Evolutionary conservation across 2,329 filamentous ascomycete species (phyloP).

Genomic region (Cladosporium austrohemisphaericum): DNA sequence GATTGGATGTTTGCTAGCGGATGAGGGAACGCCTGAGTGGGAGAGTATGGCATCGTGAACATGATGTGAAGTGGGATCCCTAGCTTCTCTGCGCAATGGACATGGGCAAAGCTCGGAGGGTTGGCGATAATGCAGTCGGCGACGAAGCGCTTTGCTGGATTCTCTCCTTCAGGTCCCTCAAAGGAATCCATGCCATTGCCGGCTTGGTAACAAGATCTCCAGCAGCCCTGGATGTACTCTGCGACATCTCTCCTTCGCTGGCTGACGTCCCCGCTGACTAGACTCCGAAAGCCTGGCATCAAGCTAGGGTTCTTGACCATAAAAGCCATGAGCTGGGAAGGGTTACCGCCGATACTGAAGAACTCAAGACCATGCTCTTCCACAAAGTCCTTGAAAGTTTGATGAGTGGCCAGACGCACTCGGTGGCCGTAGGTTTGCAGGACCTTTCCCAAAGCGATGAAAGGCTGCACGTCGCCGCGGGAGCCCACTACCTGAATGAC

Average conservation of each 20-base stretch:
- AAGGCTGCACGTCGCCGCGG: slow-evolving; percentile 72
- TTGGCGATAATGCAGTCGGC: slow-evolving; percentile 23
- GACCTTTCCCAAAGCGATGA: slow-evolving; percentile 52
- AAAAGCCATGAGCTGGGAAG: slow-evolving; percentile 62
- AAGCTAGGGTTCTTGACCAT: slow-evolving; percentile 21
- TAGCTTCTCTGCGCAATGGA: slow-evolving; percentile 21
- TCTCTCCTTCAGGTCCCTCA: no score
- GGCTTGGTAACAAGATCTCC: slow-evolving; percentile 26
- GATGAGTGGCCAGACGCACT: slow-evolving; percentile 69
- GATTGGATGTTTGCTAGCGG: slow-evolving; percentile 55
- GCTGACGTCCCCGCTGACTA: slow-evolving; percentile 32
- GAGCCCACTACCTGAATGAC: slow-evolving; percentile 74
- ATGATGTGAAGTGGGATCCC: slow-evolving; percentile 23
- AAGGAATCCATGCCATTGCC: slow-evolving; percentile 1
- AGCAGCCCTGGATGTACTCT: slow-evolving; percentile 33
- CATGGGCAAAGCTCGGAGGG: slow-evolving; percentile 22
- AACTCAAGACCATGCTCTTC: slow-evolving; percentile 70
- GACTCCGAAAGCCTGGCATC: slow-evolving; percentile 28
- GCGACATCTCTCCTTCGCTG: slow-evolving; percentile 26
- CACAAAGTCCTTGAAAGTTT: slow-evolving; percentile 64
- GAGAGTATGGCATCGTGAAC: slow-evolving; percentile 48
- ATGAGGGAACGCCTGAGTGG: slow-evolving; percentile 46
- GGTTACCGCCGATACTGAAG: slow-evolving; percentile 70
- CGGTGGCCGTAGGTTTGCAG: slow-evolving; percentile 30
- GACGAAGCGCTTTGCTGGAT: slow-evolving; percentile 20